Conservation (phyloP, 805 yeast genomes). For the Zygosaccharomyces rouxii region DNA sequence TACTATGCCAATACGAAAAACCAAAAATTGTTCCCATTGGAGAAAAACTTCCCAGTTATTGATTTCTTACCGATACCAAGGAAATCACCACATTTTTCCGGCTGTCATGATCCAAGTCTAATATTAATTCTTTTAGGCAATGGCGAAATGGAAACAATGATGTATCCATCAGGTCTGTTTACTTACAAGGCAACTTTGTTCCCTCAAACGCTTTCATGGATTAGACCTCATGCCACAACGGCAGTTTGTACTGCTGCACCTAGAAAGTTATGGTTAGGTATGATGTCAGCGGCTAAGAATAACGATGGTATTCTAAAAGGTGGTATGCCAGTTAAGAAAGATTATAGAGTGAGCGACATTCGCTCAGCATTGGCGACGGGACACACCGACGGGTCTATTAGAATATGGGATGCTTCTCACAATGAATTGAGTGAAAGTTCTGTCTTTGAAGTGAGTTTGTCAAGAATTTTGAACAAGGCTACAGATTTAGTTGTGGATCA, state of each 20-base stretch:
- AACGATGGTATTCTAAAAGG: slow-evolving; percentile 59
- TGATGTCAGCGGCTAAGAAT: slow-evolving; percentile 49
- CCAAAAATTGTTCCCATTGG: slow-evolving; percentile 53
- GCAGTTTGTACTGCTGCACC: slow-evolving; percentile 54
- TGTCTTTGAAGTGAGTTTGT: slow-evolving; percentile 56
- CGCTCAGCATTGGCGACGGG: slow-evolving; percentile 74
- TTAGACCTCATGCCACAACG: slow-evolving; percentile 65
- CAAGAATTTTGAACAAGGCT: slow-evolving; percentile 45
- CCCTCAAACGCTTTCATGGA: slow-evolving; percentile 77
- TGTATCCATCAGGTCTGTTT: slow-evolving; percentile 52
- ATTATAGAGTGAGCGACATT: slow-evolving; percentile 44
- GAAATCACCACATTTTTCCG: slow-evolving; percentile 71
- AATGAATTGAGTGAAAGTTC: slow-evolving; percentile 61
- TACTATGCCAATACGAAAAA: slow-evolving; percentile 61
- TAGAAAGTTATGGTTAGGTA: slow-evolving; percentile 72
- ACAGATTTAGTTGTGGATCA: slow-evolving; percentile 45
- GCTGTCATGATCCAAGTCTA: slow-evolving; percentile 71
- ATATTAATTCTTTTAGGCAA: slow-evolving; percentile 54
- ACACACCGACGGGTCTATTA: slow-evolving; percentile 76
- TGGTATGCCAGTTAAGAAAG: slow-evolving; percentile 63
- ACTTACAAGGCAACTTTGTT: slow-evolving; percentile 54
- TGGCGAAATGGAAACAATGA: slow-evolving; percentile 61
- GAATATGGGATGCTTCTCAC: slow-evolving; percentile 79
- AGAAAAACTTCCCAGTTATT: slow-evolving; percentile 41
- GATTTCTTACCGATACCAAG: slow-evolving; percentile 53